Conservation (phyloP, 23 red algal genomes). For the Gracilaria domingensis region DNA sequence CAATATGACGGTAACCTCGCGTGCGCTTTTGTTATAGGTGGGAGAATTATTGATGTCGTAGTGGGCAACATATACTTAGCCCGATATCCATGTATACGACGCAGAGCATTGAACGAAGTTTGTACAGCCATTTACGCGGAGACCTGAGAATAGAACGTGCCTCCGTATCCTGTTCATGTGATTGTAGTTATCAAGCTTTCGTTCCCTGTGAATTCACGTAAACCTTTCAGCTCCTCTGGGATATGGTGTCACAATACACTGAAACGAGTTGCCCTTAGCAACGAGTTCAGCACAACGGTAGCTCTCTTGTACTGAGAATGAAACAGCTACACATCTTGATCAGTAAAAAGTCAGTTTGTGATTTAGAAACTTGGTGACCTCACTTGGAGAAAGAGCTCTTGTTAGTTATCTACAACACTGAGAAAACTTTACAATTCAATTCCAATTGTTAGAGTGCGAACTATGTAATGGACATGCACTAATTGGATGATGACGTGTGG, state of each 20-base stretch:
- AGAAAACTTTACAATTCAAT: constrained; percentile 6
- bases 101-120: background rate
- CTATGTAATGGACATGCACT: background rate
- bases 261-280: too few relatives aligned
- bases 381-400: background rate
- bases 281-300: too few relatives aligned
- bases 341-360: too few relatives aligned
- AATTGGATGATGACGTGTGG: background rate
- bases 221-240: too few relatives aligned
- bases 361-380: background rate
- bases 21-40: constrained; percentile 10
- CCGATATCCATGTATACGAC: background rate
- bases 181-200: background rate
- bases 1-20: background rate
- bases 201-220: background rate
- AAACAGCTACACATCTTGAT: background rate
- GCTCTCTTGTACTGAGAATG: background rate
- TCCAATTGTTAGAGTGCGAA: background rate
- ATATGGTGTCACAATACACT: too few relatives aligned
- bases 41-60: constrained; percentile 1
- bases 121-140: constrained; percentile 5
- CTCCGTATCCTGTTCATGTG: background rate
- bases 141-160: background rate
- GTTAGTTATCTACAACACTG: background rate
- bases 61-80: constrained; percentile 14